Evolutionary conservation across 2,329 filamentous ascomycete species (phyloP), one percentile per base, ranked within the genome.

Genomic region (Aspergillus sp.): DNA sequence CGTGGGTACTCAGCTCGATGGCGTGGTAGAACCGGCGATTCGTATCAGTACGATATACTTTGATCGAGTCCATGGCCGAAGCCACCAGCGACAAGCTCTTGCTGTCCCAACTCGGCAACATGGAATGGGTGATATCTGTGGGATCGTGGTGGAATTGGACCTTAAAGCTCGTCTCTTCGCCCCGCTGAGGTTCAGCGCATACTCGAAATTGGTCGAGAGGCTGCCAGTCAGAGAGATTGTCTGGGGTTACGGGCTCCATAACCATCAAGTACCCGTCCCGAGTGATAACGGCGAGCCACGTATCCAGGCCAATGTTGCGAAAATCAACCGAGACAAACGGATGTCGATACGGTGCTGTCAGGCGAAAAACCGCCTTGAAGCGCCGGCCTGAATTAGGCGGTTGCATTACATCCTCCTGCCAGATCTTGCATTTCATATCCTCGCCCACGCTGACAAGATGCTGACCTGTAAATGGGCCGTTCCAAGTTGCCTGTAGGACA

Each of bases 71-170:
- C 79, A 94, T 88, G 30, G 82, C 83, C 0, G 86, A 86, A 4
- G 94, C 86, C 2, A 93, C 82, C 0, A 98, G 62, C 1, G 80
- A 80, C 11, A 96, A 63, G 3, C 84, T 77, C 49, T 89, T 88
- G 5, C 75, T 70, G 35, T 86, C 76, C 14, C 93, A 77, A n/a
- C 86, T 86, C 2, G 86, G 84, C 34, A 81, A 69, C 37, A 94
- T 65, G 2, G 85, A 57, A 84, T 67, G 86, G 78, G 17, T 88
- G 76, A 56, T 89, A 35, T 64, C 61, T 8, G 55, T 75, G 8
- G 81, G 78, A 55, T 93, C 91, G 12, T 86, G 85, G 56, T 96
- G 86, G 55, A 93, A 95, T 39, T 77, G 77, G 14, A 95, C 79
- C 36, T 78, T 77, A 67, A 95, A 95, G 33, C 80, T 80, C 2